Conservation (phyloP, 2,329 filamentous ascomycete species). For the Botryotinia globosa region DNA sequence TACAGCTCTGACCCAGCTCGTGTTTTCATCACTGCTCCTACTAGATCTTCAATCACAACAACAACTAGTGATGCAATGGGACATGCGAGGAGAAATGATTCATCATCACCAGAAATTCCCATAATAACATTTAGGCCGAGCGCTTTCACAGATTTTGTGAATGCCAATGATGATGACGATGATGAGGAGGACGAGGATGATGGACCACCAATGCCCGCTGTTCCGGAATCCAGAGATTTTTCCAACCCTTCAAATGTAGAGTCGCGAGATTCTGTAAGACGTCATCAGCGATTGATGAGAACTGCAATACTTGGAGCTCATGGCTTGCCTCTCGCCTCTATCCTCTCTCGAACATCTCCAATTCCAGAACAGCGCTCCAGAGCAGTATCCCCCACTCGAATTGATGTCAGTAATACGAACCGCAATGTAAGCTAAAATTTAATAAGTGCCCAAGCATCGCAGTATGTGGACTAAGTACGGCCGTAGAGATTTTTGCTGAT, state of each 20-base stretch:
- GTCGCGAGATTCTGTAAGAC: constrained; percentile 27
- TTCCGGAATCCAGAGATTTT: constrained; percentile 33
- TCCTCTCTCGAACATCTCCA: constrained; percentile 21
- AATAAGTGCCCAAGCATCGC: not conserved
- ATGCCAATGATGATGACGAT: not conserved
- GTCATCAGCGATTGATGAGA: constrained; percentile 8
- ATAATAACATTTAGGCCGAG: constrained; percentile 28
- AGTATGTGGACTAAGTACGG: not conserved
- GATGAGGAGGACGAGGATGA: constrained; percentile 24
- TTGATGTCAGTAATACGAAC: not conserved
- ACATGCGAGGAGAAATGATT: not conserved
- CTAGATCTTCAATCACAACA: not conserved
- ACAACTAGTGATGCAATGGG: not conserved
- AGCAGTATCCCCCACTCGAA: constrained; percentile 13
- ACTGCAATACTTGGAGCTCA: constrained; percentile 29
- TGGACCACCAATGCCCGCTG: constrained; percentile 34
- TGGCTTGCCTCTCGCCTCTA: constrained; percentile 29
- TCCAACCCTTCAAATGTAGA: constrained; percentile 17
- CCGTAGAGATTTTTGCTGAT: not conserved
- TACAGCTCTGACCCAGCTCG: not conserved
- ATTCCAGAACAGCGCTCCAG: not conserved
- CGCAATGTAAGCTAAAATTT: not conserved
- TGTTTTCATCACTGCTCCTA: not conserved
- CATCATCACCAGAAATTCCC: not conserved
- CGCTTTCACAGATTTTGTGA: not conserved